Conservation (phyloP, 2,329 filamentous ascomycete genomes). For the Aspergillus floridensis region DNA sequence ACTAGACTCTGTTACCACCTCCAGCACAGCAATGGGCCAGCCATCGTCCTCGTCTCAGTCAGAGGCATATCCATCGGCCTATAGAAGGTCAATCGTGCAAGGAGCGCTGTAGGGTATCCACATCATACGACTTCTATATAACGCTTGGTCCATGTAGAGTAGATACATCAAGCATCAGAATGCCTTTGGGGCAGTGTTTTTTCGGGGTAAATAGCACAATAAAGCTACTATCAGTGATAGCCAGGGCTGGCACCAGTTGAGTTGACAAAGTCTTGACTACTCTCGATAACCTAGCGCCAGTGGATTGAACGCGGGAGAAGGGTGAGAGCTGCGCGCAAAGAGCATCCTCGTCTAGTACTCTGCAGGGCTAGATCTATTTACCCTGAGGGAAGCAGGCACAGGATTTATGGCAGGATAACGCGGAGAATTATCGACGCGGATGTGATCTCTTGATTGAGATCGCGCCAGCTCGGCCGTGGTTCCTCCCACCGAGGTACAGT, state of each 20-base stretch:
- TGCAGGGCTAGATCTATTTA: background rate
- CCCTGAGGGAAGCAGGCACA: background rate
- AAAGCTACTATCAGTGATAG: too few species aligned
- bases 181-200: background rate
- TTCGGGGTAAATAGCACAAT: background rate
- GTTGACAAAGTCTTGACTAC: background rate
- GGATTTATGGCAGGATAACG: background rate
- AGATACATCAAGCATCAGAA: background rate
- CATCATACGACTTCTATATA: constrained; percentile 4
- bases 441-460: background rate
- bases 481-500: background rate
- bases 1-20: background rate
- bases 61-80: constrained; percentile 3
- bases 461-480: background rate
- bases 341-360: background rate
- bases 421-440: constrained; percentile 5
- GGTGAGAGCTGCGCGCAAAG: background rate
- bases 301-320: background rate
- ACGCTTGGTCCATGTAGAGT: background rate
- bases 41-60: background rate
- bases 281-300: background rate
- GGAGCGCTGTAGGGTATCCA: constrained; percentile 7
- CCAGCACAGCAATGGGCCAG: constrained; percentile 4
- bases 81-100: constrained; percentile 9
- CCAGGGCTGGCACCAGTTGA: background rate